Base-by-base conservation (phyloP, 2,329 filamentous ascomycete genomes). In the Trichophyton benhamiae region DNA sequence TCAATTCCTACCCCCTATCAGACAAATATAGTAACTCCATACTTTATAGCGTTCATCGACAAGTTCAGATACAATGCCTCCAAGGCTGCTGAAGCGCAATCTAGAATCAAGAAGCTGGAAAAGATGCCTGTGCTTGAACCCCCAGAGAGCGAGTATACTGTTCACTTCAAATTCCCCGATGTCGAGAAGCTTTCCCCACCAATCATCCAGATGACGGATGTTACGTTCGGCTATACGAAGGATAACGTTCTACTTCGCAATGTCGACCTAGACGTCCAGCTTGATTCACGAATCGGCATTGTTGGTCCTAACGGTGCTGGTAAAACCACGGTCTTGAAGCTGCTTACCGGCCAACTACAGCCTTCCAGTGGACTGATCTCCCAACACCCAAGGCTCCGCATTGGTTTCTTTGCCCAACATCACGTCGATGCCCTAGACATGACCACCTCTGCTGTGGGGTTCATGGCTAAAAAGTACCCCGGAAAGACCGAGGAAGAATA, bases 51-150 rank as follows among this genome's bases (percentile, higher is more conserved):
- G 30, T 99, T 99, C 76, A 99, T 99, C 77, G 94, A 99, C 82
- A 99, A 99, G 78, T 99, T 99, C 82, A 86, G 94, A 60, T 99
- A 99, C 82, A 99, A 99, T 72, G 94, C 94, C 30, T 94, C 92
- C 70, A 99, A 99, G 76, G 96, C 94, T 0, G 96, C 92, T 7
- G 94, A 99, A 79, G 94, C 94, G 1, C 94, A 99, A 72, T 97
- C 92, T 0, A 87, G 94, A 70, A 97, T 99, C 83, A 99, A 99
- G 82, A 99, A 99, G 74, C 80, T 99, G 64, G 95, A 99, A 75
- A 90, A 88, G 71, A 96, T 99, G 89, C 94, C 95, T 1, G 79
- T 96, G 1, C 82, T 99, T 59, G 88, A 95, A 69, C 74, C 91
- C 0, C 95, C 94, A 4, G 94, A 99, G 78, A 85, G 86, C 63